A percentile compares a stretch with the other conserved stretches of the same genome.
phyloP scores from a whole-genome alignment of 805 yeast genomes.

The Saturnispora gosingensis region DNA sequence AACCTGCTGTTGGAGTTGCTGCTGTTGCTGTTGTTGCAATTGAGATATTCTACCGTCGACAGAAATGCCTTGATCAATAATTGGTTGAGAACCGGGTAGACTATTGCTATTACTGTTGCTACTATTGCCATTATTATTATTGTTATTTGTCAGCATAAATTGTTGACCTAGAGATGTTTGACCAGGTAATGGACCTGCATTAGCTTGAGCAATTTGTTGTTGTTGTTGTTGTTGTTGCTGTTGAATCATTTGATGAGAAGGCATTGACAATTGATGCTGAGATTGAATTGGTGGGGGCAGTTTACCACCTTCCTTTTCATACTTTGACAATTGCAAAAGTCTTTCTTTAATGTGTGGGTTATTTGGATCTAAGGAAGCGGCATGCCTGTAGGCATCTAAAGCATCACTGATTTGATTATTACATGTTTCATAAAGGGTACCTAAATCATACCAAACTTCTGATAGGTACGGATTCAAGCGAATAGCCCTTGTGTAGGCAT shows the following conservation, averaged over 20 bases:
- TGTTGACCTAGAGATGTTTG: constrained; percentile 24
- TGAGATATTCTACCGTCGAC: constrained; percentile 4
- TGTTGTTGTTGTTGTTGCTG: constrained; percentile 26
- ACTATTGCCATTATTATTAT: not conserved
- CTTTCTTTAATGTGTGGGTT: constrained; percentile 93
- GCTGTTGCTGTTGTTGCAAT: constrained; percentile 4
- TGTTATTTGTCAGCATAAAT: constrained; percentile 10
- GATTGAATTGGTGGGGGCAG: constrained; percentile 47
- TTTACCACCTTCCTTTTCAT: constrained; percentile 59
- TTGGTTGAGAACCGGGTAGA: not conserved
- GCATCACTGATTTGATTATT: constrained; percentile 94
- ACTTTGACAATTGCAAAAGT: constrained; percentile 71
- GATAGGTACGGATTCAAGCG: constrained; percentile 90
- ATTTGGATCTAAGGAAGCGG: constrained; percentile 89
- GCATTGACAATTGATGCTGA: constrained; percentile 42
- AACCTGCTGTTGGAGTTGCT: constrained; percentile 4
- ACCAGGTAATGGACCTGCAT: constrained; percentile 22
- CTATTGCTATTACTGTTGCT: not conserved
- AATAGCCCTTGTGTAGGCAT: constrained; percentile 95
- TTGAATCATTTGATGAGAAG: constrained; percentile 31
- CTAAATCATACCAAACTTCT: constrained; percentile 98
- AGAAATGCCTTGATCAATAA: not conserved
- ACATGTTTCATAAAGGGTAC: constrained; percentile 94
- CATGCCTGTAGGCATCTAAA: constrained; percentile 92
- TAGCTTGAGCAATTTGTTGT: constrained; percentile 17